Evolutionary conservation across 2,329 filamentous ascomycete genomes (phyloP), one percentile per base, ranked within the genome.

Genomic region (Curvularia spicifera): DNA sequence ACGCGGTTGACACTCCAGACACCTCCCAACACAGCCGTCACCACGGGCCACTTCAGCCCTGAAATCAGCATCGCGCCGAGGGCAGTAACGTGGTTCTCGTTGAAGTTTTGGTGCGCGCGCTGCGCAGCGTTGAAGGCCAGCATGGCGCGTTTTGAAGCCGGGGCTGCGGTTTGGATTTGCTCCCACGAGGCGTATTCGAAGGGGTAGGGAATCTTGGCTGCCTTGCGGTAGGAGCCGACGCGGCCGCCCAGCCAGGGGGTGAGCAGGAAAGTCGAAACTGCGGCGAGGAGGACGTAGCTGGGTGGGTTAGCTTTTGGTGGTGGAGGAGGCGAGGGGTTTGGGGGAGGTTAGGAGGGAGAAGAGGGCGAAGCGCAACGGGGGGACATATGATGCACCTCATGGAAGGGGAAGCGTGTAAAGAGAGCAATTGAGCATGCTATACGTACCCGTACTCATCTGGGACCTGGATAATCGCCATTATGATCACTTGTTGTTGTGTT

Each of bases 111-210:
- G 78, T 86, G 84, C 2, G 69, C 68, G 67, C 75, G 75, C 59
- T 77, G 76, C 0, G 75, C 72, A 52, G 67, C 61, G 74, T 83
- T 83, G 76, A 81, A 82, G 31, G 78, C 66, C 57, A 81, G 71
- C 68, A 81, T 73, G 22, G 68, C 75, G 76, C 76, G 81, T 77
- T 70, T 75, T 67, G 65, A 79, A 13, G 74, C 70, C 20, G 74
- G 68, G 2, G 73, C 64, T 4, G 76, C 73, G 15, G 74, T 68
- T 35, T 71, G 80, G 71, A 84, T 79, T 71, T 86, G 81, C 59
- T 84, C 80, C 48, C 79, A 74, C 22, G 83, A 83, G 29, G 86
- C 86, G 76, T 86, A 87, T 70, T 78, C 75, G 76, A 84, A 83
- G 13, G 86, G 86, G 73, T 87, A 87, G 15, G 79, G 78, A 59